Evolutionary conservation across 164 flowering plant genomes (phyloP).

Genomic region (Dillenia turbinata): DNA sequence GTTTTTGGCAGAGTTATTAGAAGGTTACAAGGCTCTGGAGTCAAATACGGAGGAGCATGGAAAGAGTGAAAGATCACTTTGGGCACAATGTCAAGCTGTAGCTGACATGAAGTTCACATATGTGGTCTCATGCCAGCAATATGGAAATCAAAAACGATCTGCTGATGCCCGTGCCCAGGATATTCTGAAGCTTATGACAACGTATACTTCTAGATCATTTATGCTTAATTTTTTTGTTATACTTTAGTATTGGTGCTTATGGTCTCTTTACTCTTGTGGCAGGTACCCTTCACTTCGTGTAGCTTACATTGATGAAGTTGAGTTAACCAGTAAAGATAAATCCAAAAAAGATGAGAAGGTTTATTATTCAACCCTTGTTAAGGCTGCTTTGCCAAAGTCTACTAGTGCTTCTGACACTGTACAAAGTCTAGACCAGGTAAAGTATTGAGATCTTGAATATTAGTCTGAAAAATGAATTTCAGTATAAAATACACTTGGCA

Average conservation of each 20-base stretch:
- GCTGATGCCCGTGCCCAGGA: slow-evolving; percentile 57
- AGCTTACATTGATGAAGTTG: slow-evolving; percentile 62
- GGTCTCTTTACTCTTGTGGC: slow-evolving; percentile 5
- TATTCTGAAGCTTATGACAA: slow-evolving; percentile 56
- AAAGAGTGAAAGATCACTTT: slow-evolving; percentile 43
- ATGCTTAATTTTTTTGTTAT: slow-evolving; percentile 1
- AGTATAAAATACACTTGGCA: too few species aligned
- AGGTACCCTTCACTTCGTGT: slow-evolving; percentile 63
- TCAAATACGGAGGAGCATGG: slow-evolving; percentile 35
- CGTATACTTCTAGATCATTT: slow-evolving; percentile 23
- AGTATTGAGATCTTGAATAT: too few species aligned
- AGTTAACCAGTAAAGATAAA: slow-evolving; percentile 35
- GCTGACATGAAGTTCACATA: too few species aligned
- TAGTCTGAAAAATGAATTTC: too few species aligned
- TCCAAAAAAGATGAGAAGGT: slow-evolving; percentile 33
- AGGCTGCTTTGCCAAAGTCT: slow-evolving; percentile 37
- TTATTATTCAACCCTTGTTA: slow-evolving; percentile 55
- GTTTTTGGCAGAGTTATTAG: slow-evolving; percentile 40
- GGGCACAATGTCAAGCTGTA: slow-evolving; percentile 32
- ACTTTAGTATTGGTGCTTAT: neutral
- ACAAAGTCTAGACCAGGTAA: slow-evolving; percentile 56
- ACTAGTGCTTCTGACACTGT: slow-evolving; percentile 41
- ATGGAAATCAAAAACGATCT: slow-evolving; percentile 60
- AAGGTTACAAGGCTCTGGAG: slow-evolving; percentile 57
- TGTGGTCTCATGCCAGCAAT: slow-evolving; percentile 62